Conservation (phyloP, 2,329 filamentous ascomycete genomes). For the Phialophora expanda region DNA sequence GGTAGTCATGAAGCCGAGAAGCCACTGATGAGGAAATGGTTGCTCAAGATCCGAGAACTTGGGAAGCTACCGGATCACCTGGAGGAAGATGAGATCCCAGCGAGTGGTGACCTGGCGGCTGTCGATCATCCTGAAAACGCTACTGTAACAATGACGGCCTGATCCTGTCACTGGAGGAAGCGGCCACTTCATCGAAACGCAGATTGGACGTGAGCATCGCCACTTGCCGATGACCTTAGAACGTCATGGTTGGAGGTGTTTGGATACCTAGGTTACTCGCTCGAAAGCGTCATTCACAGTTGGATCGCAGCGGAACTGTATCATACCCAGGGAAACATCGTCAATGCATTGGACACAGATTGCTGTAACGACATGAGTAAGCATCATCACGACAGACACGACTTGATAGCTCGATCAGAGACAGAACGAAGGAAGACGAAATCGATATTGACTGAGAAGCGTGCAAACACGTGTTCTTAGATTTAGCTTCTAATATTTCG, state of each 20-base stretch:
- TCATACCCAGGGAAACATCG: neutral
- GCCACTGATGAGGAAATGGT: conserved; percentile 23
- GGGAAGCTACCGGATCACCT: conserved; percentile 9
- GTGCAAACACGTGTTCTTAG: neutral
- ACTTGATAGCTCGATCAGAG: neutral
- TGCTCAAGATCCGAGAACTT: conserved; percentile 19
- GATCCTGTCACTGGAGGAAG: neutral
- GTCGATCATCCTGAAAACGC: neutral
- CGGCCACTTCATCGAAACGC: neutral
- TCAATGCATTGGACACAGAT: no score
- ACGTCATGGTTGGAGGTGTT: neutral
- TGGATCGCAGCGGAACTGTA: neutral
- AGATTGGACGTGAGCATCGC: neutral
- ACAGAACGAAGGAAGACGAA: neutral
- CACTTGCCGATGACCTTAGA: neutral
- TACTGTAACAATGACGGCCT: neutral
- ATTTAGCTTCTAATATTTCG: neutral
- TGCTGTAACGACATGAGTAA: neutral
- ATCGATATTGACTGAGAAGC: neutral
- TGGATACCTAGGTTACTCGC: neutral
- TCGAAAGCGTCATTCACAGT: neutral
- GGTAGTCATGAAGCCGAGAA: conserved; percentile 15
- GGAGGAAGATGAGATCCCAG: neutral
- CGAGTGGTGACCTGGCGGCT: neutral
- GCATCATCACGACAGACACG: neutral